A percentile compares a stretch with the other conserved stretches of the same genome.
phyloP scores from a whole-genome alignment of 2,329 filamentous ascomycete species.

The Fusarium oligoseptatum region DNA sequence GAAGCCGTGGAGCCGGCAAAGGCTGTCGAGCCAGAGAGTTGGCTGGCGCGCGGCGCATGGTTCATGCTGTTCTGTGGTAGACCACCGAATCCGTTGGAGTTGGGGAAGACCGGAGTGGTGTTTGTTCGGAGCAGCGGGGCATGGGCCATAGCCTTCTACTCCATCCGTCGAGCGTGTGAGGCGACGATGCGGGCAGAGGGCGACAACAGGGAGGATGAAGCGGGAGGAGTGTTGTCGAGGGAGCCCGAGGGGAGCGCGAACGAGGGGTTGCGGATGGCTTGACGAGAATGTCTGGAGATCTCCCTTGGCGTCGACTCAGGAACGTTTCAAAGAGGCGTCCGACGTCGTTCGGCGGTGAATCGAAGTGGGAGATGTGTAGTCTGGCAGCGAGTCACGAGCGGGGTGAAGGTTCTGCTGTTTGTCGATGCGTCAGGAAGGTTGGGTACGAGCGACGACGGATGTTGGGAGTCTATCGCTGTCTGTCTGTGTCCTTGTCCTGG shows the following conservation, averaged over 20 bases:
- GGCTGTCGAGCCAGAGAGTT: constrained; percentile 72
- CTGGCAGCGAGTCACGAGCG: constrained; percentile 24
- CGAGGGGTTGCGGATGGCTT: constrained; percentile 18
- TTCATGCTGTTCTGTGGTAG: constrained; percentile 63
- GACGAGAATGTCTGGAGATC: constrained; percentile 28
- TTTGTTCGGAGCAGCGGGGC: constrained; percentile 71
- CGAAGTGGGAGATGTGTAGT: constrained; percentile 24
- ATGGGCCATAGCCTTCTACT: constrained; percentile 68
- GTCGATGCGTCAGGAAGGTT: constrained; percentile 22
- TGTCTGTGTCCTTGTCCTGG: constrained; percentile 21
- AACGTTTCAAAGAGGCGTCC: constrained; percentile 38
- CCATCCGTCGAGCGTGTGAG: constrained; percentile 54
- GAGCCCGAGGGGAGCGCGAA: constrained; percentile 24
- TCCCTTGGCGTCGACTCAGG: constrained; percentile 40
- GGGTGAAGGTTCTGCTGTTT: constrained; percentile 33
- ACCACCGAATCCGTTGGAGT: constrained; percentile 61
- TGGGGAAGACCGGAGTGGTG: constrained; percentile 67
- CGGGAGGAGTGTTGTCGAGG: constrained; percentile 29
- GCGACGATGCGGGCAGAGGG: constrained; percentile 5
- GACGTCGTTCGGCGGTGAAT: constrained; percentile 48
- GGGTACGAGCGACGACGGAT: constrained; percentile 11
- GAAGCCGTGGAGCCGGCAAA: constrained; percentile 67
- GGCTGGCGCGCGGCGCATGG: constrained; percentile 68
- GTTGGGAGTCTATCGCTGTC: constrained; percentile 5
- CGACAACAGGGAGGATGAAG: constrained; percentile 24